Evolutionary conservation across 2,329 filamentous ascomycete species (phyloP).

Genomic region (Grosmannia huntii): DNA sequence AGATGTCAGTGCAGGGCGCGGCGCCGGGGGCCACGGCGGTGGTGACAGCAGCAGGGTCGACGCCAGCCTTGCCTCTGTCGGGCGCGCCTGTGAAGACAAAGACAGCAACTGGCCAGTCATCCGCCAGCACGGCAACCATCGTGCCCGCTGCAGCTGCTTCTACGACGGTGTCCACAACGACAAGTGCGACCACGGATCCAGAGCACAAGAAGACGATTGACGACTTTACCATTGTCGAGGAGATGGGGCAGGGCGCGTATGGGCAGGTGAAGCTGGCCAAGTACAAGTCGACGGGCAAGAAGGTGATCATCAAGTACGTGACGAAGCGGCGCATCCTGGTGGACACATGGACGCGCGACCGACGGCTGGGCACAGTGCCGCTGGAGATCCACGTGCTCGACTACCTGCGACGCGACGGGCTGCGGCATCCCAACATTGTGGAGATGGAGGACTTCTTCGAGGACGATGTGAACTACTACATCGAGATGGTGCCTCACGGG

Average conservation of each 20-base stretch:
- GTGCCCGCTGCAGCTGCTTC: not conserved
- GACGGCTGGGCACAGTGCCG: conserved; percentile 83
- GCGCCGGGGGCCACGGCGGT: not conserved
- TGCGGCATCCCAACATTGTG: conserved; percentile 56
- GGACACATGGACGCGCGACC: conserved; percentile 95
- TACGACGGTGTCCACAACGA: not conserved
- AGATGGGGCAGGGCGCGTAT: conserved; percentile 97
- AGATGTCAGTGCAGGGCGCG: not conserved
- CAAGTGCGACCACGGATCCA: not conserved
- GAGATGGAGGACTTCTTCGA: conserved; percentile 65
- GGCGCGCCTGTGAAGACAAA: not conserved
- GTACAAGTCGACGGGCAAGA: conserved; percentile 67
- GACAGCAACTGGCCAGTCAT: not conserved
- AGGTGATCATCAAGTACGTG: conserved; percentile 93
- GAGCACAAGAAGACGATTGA: conserved; percentile 67
- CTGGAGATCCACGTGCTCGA: conserved; percentile 95
- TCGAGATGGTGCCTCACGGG: conserved; percentile 93
- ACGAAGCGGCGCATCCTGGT: conserved; percentile 94
- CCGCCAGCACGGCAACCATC: not conserved
- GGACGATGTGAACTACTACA: conserved; percentile 90
- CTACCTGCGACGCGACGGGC: conserved; percentile 66
- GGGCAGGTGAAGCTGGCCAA: conserved; percentile 92
- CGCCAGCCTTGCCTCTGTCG: not conserved
- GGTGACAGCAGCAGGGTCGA: not conserved
- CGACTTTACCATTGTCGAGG: conserved; percentile 86